phyloP scores from a whole-genome alignment of 345 rosid genomes.

The Ailanthus altissimus region DNA sequence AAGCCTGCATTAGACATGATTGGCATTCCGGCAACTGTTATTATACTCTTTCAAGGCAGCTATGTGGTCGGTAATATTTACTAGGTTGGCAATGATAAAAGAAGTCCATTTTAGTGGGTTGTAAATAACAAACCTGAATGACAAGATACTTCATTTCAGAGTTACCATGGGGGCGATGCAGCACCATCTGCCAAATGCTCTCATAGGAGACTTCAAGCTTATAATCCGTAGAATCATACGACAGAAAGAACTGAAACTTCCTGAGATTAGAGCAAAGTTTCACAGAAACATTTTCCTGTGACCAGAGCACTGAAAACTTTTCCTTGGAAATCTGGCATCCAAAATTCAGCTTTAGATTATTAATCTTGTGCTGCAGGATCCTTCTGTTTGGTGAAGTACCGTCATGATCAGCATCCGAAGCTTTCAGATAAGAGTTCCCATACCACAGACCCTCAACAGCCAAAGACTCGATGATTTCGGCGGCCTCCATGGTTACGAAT shows the following conservation, averaged over 20 bases:
- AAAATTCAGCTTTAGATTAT: conserved; percentile 30
- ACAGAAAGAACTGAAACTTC: conserved; percentile 29
- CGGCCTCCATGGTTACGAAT: conserved; percentile 29
- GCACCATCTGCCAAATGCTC: conserved; percentile 46
- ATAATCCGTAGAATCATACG: conserved; percentile 22
- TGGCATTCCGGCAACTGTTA: too few relatives aligned
- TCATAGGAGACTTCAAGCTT: conserved; percentile 49
- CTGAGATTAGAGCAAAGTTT: conserved; percentile 35
- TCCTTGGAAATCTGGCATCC: conserved; percentile 42
- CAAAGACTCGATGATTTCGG: conserved; percentile 24
- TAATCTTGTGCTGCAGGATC: conserved; percentile 18
- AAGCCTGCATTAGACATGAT: too few relatives aligned
- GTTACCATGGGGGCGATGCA: conserved; percentile 23
- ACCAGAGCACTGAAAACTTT: conserved; percentile 40
- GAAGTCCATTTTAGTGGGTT: background rate
- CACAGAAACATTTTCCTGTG: conserved; percentile 25
- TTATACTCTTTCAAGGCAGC: too few relatives aligned
- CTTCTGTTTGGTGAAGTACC: conserved; percentile 31
- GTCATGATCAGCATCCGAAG: conserved; percentile 25
- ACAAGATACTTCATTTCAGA: conserved; percentile 28
- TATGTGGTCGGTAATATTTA: too few relatives aligned
- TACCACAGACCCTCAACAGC: conserved; percentile 11
- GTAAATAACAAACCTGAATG: conserved; percentile 38
- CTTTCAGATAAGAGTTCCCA: conserved; percentile 28
- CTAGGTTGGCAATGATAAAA: too few relatives aligned